Conservation (phyloP, 805 yeast species). For the Priceomyces melissophilus region DNA sequence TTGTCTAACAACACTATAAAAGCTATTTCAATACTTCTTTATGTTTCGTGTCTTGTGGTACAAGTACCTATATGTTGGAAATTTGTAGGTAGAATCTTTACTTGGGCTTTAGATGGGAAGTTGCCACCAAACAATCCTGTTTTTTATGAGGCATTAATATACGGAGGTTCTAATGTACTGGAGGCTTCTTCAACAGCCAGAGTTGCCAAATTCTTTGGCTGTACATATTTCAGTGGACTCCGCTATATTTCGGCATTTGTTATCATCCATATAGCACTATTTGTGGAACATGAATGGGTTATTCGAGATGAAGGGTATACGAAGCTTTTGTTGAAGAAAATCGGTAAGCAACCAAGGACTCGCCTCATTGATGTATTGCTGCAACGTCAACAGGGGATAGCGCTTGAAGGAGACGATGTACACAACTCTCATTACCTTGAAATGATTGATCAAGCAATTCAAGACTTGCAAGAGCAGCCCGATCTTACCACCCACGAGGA, state of each 20-base stretch:
- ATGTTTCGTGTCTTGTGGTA: constrained; percentile 40
- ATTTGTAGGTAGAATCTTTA: constrained; percentile 48
- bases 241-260: constrained; percentile 39
- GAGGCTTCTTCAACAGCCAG: constrained; percentile 12
- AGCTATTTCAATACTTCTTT: constrained; percentile 26
- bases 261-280: constrained; percentile 42
- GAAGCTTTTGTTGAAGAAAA: constrained; percentile 52
- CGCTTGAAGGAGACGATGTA: constrained; percentile 20
- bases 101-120: constrained; percentile 54
- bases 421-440: constrained; percentile 22
- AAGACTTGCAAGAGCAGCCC: constrained; percentile 19
- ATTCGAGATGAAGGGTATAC: constrained; percentile 66
- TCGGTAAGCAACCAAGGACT: constrained; percentile 54
- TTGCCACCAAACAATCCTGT: constrained; percentile 35
- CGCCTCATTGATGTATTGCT: constrained; percentile 37
- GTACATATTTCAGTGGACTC: constrained; percentile 37
- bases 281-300: constrained; percentile 68
- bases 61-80: constrained; percentile 62
- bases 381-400: constrained; percentile 20
- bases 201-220: constrained; percentile 20
- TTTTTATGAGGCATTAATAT: constrained; percentile 31
- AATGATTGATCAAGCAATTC: constrained; percentile 24
- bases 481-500: constrained; percentile 12
- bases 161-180: constrained; percentile 32
- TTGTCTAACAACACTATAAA: constrained; percentile 13